phyloP scores from a whole-genome alignment of 305 asterid species.

The Fraxinus angustifolia region DNA sequence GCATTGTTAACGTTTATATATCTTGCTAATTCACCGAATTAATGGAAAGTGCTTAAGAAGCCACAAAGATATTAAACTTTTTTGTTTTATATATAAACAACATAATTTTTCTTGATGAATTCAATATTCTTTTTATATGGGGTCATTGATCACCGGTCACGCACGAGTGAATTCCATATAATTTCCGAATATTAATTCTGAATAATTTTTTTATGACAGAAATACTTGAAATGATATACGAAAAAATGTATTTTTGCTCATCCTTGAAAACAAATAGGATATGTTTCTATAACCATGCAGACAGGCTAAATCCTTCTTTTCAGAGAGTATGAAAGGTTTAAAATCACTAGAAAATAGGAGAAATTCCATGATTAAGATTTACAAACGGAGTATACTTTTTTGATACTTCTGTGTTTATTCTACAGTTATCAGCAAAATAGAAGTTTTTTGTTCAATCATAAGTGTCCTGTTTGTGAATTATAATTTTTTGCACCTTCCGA shows the following conservation, averaged over 20 bases:
- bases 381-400: neutral
- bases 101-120: neutral
- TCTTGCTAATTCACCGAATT: constrained; percentile 9
- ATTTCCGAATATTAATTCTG: neutral
- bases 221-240: neutral
- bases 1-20: neutral
- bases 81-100: neutral
- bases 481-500: neutral
- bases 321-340: neutral
- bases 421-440: neutral
- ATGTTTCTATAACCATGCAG: neutral
- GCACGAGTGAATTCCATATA: neutral
- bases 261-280: neutral
- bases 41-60: neutral
- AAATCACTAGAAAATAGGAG: neutral
- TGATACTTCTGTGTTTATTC: neutral
- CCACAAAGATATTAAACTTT: neutral
- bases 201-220: neutral
- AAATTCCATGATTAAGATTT: neutral
- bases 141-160: neutral
- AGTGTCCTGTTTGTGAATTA: neutral
- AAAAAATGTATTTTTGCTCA: neutral
- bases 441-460: neutral
- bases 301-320: neutral
- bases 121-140: neutral